phyloP scores from a whole-genome alignment of 1,139 yeast species.

The Sugiyamaella neomexicana region DNA sequence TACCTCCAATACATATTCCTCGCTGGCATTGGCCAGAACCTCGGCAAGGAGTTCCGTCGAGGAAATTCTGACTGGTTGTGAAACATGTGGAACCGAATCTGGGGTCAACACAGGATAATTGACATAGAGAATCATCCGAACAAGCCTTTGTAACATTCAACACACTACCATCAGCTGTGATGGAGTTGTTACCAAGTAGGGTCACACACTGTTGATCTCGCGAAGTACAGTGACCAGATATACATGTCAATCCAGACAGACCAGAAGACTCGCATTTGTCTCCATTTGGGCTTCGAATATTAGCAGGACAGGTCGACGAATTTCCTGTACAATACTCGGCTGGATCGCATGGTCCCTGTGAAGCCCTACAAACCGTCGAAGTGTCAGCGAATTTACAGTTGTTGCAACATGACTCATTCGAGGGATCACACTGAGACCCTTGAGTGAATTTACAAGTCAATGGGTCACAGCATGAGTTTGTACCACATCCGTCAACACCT shows the following conservation, averaged over 20 bases:
- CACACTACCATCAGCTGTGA: slow-evolving; percentile 30
- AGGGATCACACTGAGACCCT: slow-evolving; percentile 43
- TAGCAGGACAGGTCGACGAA: slow-evolving; percentile 40
- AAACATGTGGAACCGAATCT: slow-evolving; percentile 35
- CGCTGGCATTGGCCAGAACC: slow-evolving; percentile 37
- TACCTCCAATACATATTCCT: slow-evolving; percentile 40
- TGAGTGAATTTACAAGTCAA: slow-evolving; percentile 40
- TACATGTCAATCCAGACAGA: slow-evolving; percentile 35
- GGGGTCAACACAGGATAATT: slow-evolving; percentile 38
- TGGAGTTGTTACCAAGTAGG: slow-evolving; percentile 35
- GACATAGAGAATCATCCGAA: slow-evolving; percentile 37
- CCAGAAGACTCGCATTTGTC: slow-evolving; percentile 32
- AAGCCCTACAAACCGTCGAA: slow-evolving; percentile 37
- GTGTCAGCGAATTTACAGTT: slow-evolving; percentile 39
- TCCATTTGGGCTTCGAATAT: slow-evolving; percentile 36
- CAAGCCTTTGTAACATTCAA: slow-evolving; percentile 39
- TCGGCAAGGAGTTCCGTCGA: slow-evolving; percentile 44
- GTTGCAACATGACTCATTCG: slow-evolving; percentile 41
- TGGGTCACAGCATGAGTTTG: slow-evolving; percentile 42
- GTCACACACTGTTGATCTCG: slow-evolving; percentile 41
- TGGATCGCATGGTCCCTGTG: slow-evolving; percentile 43
- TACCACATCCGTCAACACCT: slow-evolving; percentile 41
- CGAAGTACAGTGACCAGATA: slow-evolving; percentile 44
- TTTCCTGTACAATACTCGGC: slow-evolving; percentile 43
- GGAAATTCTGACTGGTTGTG: slow-evolving; percentile 38